phyloP scores from a whole-genome alignment of 805 yeast species.

The Tetrapisispora phaffii region DNA sequence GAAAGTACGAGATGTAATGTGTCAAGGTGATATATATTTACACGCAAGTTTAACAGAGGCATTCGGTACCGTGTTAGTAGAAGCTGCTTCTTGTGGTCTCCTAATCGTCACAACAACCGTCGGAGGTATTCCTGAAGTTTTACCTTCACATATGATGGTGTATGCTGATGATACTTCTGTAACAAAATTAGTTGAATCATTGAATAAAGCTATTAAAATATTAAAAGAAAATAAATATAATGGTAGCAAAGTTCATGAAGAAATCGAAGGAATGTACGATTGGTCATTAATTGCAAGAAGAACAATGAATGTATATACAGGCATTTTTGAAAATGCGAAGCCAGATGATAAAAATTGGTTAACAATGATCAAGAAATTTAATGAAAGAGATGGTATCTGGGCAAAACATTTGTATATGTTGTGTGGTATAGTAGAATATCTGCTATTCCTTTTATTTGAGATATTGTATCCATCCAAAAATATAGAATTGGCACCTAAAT shows the following conservation, averaged over 20 bases:
- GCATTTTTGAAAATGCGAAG: conserved; percentile 30
- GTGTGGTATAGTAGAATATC: conserved; percentile 71
- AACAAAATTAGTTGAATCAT: conserved; percentile 63
- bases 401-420: conserved; percentile 78
- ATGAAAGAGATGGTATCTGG: conserved; percentile 53
- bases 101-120: conserved; percentile 90
- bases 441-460: conserved; percentile 54
- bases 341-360: conserved; percentile 44
- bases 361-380: conserved; percentile 51
- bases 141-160: conserved; percentile 87
- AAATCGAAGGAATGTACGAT: conserved; percentile 73
- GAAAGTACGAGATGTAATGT: conserved; percentile 85
- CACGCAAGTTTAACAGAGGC: conserved; percentile 96
- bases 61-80: conserved; percentile 93
- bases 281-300: conserved; percentile 85
- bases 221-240: conserved; percentile 52
- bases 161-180: conserved; percentile 79
- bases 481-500: conserved; percentile 70
- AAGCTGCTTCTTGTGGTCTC: conserved; percentile 94
- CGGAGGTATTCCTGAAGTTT: conserved; percentile 95
- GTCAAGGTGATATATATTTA: conserved; percentile 83
- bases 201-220: conserved; percentile 56
- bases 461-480: conserved; percentile 54
- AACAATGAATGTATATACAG: conserved; percentile 72
- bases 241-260: conserved; percentile 66